Evolutionary conservation across 352 stramenopile species (phyloP).

Genomic region (Pythium sp.): DNA sequence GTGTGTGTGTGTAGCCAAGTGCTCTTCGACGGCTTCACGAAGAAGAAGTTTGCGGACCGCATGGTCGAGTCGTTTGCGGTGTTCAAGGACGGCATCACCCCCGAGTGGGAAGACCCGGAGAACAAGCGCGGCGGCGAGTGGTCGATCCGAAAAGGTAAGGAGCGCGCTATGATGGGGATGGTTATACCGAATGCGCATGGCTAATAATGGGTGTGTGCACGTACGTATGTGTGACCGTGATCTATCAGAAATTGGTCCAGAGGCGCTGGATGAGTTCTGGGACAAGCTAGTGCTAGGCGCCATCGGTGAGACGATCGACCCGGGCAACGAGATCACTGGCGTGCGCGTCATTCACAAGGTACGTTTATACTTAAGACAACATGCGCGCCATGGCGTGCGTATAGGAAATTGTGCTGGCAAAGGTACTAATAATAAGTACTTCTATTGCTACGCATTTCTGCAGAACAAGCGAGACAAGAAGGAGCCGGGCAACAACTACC

Average conservation of each 20-base stretch:
- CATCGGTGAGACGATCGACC: constrained; percentile 88
- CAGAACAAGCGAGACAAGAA: constrained; percentile 88
- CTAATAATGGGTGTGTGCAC: constrained; percentile 5
- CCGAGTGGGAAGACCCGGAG: constrained; percentile 88
- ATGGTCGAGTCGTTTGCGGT: constrained; percentile 93
- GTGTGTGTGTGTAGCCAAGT: constrained; percentile 46
- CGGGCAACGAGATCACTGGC: constrained; percentile 87
- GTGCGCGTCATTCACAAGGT: constrained; percentile 91
- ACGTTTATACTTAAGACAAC: constrained; percentile 1
- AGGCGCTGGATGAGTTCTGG: constrained; percentile 87
- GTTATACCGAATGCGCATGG: constrained; percentile 1
- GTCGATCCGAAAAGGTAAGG: constrained; percentile 73
- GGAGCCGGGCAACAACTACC: constrained; percentile 80
- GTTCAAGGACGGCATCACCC: constrained; percentile 89
- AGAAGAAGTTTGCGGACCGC: constrained; percentile 91
- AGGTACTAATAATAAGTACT: too few relatives aligned
- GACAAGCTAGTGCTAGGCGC: constrained; percentile 88
- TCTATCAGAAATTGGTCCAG: constrained; percentile 53
- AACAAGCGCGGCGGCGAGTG: constrained; percentile 89
- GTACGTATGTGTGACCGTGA: constrained; percentile 3
- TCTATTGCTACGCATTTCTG: neutral
- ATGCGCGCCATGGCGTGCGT: neutral
- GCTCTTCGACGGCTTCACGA: constrained; percentile 77
- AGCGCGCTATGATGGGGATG: neutral
- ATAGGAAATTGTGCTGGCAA: neutral